Percentiles rank a stretch among this genome's conserved stretches.
Evolutionary conservation across 2,329 filamentous ascomycete species (phyloP).

Genomic region (Diplocarpon mali): DNA sequence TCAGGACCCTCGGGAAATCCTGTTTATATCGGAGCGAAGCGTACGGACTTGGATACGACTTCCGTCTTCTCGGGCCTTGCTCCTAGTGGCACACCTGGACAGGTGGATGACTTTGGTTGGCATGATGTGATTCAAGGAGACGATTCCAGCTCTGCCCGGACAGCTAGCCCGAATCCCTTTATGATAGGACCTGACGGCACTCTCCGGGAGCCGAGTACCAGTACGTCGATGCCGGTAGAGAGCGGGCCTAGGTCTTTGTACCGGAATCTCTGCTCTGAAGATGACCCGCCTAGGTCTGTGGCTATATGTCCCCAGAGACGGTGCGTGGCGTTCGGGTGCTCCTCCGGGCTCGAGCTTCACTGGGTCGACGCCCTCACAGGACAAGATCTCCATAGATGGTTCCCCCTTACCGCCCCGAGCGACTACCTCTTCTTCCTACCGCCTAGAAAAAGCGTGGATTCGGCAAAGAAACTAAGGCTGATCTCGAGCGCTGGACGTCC

Average conservation of each 20-base stretch:
- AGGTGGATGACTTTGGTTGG: conserved; percentile 5
- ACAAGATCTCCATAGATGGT: conserved; percentile 42
- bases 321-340: conserved; percentile 55
- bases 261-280: conserved; percentile 44
- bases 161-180: background rate
- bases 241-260: conserved; percentile 28
- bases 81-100: background rate
- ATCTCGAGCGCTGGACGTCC: conserved; percentile 48
- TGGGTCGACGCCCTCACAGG: conserved; percentile 39
- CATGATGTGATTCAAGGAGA: conserved; percentile 14
- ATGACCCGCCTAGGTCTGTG: conserved; percentile 54
- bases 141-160: background rate
- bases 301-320: conserved; percentile 53
- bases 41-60: conserved; percentile 7
- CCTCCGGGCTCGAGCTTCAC: conserved; percentile 50
- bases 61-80: conserved; percentile 22
- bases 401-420: conserved; percentile 41
- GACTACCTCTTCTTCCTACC: conserved; percentile 51
- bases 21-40: background rate
- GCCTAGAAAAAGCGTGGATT: conserved; percentile 38
- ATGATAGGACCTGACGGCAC: background rate
- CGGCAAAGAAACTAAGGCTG: conserved; percentile 45
- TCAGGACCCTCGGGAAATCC: too few relatives aligned
- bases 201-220: background rate
- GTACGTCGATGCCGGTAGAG: conserved; percentile 23